Evolutionary conservation across 2,329 filamentous ascomycete genomes (phyloP), one percentile per base, ranked within the genome.

Genomic region (Claviceps sp.): DNA sequence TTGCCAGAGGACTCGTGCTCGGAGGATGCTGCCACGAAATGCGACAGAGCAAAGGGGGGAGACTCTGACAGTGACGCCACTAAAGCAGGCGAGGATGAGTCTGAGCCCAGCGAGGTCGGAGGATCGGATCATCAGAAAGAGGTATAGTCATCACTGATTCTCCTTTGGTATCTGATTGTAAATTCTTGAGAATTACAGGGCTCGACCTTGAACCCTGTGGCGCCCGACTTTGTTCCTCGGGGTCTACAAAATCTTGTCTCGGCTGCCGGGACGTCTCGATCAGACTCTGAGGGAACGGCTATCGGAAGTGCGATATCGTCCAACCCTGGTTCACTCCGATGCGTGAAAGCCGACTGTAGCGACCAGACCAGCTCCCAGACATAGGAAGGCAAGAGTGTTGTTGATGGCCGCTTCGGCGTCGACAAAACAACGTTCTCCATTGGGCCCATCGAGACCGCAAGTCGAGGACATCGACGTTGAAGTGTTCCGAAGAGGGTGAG

Each of bases 121-220:
- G 61, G 67, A 44, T 64, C 61, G 45, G 65, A 56, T 52, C 59
- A 69, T 58, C 66, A 66, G 61, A 73, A 72, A 71, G 74, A 78
- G 73, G 76, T 77, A 75, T 50, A 48, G 42, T 52, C 34, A 16
- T 39, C 41, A 43, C n/a, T 8, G 10, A 30, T 37, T 14, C 14
- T 40, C 14, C 26, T 43, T 16, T 19, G 8, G 38, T 7, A 24
- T 30, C 43, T 66, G 66, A 70, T 67, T 68, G 70, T 73, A 64
- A 73, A 64, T 24, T 62, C 39, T 37, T 41, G 65, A 61, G 64
- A 58, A 54, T 60, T 65, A 58, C 64, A 79, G 75, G 73, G 67
- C 64, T 74, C 70, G 55, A 76, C 68, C 60, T 65, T 80, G 58
- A 80, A 81, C 63, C 77, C 77, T 37, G 67, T 72, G 58, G 77